Conservation (phyloP, 2,329 filamentous ascomycete genomes). For the Aspergillus phoenicis region DNA sequence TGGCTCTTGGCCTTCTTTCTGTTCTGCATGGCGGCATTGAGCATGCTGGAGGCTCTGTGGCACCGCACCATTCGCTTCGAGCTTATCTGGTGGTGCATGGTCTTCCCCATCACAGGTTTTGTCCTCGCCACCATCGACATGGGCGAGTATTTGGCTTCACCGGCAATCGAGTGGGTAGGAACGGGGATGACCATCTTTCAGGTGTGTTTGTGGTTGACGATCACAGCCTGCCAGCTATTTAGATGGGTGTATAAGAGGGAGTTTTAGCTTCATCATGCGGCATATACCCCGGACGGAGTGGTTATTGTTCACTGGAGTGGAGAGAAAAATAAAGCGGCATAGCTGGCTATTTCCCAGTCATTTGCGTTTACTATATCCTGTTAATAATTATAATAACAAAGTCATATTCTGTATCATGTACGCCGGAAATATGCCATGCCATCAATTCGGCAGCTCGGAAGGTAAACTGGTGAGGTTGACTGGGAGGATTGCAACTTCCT, state of each 20-base stretch:
- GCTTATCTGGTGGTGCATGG: slow-evolving; percentile 28
- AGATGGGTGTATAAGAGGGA: not conserved
- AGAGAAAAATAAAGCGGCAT: not conserved
- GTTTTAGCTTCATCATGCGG: not conserved
- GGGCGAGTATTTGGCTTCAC: slow-evolving; percentile 38
- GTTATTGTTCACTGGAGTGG: no score
- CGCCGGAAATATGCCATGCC: no score
- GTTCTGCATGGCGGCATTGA: slow-evolving; percentile 48
- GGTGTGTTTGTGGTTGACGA: slow-evolving; percentile 12
- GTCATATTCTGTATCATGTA: no score
- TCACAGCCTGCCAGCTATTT: not conserved
- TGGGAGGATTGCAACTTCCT: slow-evolving; percentile 7
- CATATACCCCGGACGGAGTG: not conserved
- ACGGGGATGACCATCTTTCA: slow-evolving; percentile 15
- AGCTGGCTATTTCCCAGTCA: not conserved
- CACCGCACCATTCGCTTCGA: slow-evolving; percentile 8
- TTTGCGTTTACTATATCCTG: not conserved
- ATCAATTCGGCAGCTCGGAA: no score
- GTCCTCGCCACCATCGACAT: slow-evolving; percentile 47
- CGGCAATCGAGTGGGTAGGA: slow-evolving; percentile 31
- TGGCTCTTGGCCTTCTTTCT: slow-evolving; percentile 56
- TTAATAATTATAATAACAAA: no score
- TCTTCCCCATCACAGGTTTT: slow-evolving; percentile 48
- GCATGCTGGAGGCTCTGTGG: slow-evolving; percentile 31
- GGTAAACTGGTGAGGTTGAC: not conserved